phyloP scores from a whole-genome alignment of 805 yeast species.

The Nakazawaea ambrosiae region DNA sequence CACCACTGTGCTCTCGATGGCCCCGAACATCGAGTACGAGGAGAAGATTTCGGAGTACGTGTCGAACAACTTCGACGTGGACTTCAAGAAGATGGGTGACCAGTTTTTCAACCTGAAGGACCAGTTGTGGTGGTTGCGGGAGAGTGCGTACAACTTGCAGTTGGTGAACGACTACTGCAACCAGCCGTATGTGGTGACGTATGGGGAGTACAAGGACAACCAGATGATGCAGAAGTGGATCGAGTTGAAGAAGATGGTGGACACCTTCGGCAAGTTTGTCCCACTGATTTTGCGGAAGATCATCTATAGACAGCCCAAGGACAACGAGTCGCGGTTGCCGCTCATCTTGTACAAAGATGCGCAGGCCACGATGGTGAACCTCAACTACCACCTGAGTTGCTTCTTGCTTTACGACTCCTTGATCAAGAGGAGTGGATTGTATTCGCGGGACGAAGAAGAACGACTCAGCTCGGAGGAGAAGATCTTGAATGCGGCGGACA shows the following conservation, averaged over 20 bases:
- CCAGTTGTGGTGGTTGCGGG: slow-evolving; percentile 13
- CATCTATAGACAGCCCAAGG: neutral
- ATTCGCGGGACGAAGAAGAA: slow-evolving; percentile 3
- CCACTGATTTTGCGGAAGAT: slow-evolving; percentile 4
- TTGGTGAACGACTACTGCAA: slow-evolving; percentile 6
- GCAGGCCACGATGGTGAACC: slow-evolving; percentile 5
- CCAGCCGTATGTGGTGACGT: slow-evolving; percentile 9
- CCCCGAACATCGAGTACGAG: slow-evolving; percentile 1
- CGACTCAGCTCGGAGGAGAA: neutral
- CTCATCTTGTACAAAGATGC: slow-evolving; percentile 4
- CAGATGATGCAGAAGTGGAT: slow-evolving; percentile 12
- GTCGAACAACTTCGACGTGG: slow-evolving; percentile 7
- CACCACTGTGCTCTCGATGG: slow-evolving; percentile 8
- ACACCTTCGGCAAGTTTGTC: slow-evolving; percentile 8
- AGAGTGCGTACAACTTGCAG: slow-evolving; percentile 8
- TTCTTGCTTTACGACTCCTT: slow-evolving; percentile 6
- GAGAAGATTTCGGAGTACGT: slow-evolving; percentile 8
- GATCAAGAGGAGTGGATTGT: slow-evolving; percentile 5
- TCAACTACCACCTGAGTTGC: slow-evolving; percentile 10
- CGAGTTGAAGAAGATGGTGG: slow-evolving; percentile 7
- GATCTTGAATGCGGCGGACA: slow-evolving; percentile 1
- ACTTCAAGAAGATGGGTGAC: slow-evolving; percentile 3
- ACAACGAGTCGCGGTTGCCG: slow-evolving; percentile 3
- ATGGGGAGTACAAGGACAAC: slow-evolving; percentile 3
- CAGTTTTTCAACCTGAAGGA: slow-evolving; percentile 6